Percentiles rank a stretch among this genome's conserved stretches.
Evolutionary conservation across 1,139 yeast genomes (phyloP).

Genomic region (Saccharomyces pastorianus): DNA sequence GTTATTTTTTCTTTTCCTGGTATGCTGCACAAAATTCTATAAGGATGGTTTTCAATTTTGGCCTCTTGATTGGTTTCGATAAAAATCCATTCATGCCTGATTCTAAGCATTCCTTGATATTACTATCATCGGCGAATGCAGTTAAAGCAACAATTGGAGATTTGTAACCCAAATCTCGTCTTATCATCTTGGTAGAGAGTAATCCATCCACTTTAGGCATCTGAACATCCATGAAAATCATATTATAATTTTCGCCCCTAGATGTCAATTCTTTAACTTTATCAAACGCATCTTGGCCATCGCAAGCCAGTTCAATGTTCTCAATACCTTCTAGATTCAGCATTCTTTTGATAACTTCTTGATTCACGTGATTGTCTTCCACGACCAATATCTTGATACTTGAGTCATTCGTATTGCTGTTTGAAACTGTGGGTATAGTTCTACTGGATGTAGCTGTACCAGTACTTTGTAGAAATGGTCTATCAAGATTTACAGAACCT

Average conservation of each 20-base stretch:
- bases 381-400: slow-evolving; percentile 68
- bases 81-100: slow-evolving; percentile 86
- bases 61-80: slow-evolving; percentile 76
- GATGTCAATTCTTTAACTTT: slow-evolving; percentile 44
- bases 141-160: slow-evolving; percentile 88
- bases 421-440: slow-evolving; percentile 12
- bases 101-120: slow-evolving; percentile 64
- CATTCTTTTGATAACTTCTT: slow-evolving; percentile 84
- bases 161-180: slow-evolving; percentile 53
- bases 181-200: slow-evolving; percentile 65
- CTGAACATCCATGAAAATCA: slow-evolving; percentile 92
- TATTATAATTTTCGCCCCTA: slow-evolving; percentile 42
- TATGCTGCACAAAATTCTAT: slow-evolving; percentile 27
- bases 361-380: slow-evolving; percentile 87
- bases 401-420: slow-evolving; percentile 9
- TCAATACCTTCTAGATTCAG: slow-evolving; percentile 67
- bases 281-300: slow-evolving; percentile 83
- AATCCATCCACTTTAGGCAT: slow-evolving; percentile 93
- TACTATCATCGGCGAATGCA: slow-evolving; percentile 87
- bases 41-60: slow-evolving; percentile 47
- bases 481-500: slow-evolving; percentile 24
- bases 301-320: slow-evolving; percentile 68
- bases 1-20: slow-evolving; percentile 3
- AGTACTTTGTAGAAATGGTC: slow-evolving; percentile 33
- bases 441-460: slow-evolving; percentile 35